Percentiles rank a stretch among this genome's conserved stretches.
Conservation (phyloP, 2,329 filamentous ascomycete genomes). For the Cladosporium sp. region DNA sequence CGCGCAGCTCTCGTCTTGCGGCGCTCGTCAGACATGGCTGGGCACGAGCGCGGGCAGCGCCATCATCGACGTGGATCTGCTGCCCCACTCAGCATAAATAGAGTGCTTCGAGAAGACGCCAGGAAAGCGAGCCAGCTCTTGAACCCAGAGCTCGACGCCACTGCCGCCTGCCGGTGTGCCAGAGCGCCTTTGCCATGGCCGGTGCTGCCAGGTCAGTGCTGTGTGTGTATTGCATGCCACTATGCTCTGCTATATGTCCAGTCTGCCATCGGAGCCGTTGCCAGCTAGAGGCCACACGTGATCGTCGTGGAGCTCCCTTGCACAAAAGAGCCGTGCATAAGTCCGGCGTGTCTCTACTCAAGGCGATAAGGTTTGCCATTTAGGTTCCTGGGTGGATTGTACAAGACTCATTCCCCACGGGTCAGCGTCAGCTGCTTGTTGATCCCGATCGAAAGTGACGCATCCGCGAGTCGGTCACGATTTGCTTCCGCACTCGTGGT, state of each 20-base stretch:
- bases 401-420: conserved; percentile 7
- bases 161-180: conserved; percentile 4
- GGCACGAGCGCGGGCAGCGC: conserved; percentile 11
- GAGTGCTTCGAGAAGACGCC: conserved; percentile 10
- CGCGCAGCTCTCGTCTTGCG: background rate
- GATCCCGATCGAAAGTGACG: background rate
- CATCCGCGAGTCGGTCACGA: background rate
- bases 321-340: background rate
- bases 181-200: background rate
- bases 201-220: background rate
- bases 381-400: background rate
- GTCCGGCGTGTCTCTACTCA: background rate
- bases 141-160: background rate
- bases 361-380: background rate
- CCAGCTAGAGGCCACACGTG: background rate
- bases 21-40: conserved; percentile 7
- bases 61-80: conserved; percentile 11
- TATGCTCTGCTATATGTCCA: background rate
- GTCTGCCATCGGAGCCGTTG: background rate
- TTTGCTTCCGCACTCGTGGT: no score
- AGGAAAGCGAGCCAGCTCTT: background rate
- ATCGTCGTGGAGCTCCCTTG: background rate
- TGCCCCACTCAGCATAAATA: conserved; percentile 3
- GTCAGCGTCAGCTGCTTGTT: conserved; percentile 10
- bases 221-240: background rate